phyloP scores from a whole-genome alignment of 2,329 filamentous ascomycete species.

The Nothopassalora personata region DNA sequence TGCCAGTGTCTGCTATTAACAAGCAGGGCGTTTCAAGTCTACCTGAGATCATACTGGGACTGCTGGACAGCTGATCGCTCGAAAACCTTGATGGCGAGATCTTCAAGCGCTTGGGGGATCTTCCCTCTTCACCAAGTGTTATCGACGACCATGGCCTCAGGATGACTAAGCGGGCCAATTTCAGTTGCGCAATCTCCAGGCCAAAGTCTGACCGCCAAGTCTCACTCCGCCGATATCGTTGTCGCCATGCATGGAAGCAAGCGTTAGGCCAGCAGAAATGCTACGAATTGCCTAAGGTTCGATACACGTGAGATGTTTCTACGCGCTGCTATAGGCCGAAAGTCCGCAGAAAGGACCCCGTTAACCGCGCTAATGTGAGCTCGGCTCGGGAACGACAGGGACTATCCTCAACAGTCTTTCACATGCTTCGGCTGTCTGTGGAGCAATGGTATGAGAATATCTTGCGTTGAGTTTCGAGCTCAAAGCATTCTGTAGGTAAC shows the following conservation, averaged over 20 bases:
- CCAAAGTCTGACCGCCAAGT: background rate
- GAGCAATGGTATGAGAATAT: background rate
- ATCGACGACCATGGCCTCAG: background rate
- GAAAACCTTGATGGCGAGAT: background rate
- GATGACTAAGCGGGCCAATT: background rate
- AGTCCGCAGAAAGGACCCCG: background rate
- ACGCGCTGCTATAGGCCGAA: background rate
- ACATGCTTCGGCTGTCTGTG: slow-evolving; percentile 1
- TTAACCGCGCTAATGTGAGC: background rate
- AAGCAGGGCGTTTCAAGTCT: slow-evolving; percentile 76
- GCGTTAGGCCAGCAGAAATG: background rate
- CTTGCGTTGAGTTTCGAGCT: background rate
- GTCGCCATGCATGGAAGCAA: background rate
- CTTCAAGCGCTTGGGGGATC: background rate
- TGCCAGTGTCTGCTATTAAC: slow-evolving; percentile 86
- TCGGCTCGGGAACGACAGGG: background rate
- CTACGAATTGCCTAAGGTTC: background rate
- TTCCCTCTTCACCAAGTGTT: background rate
- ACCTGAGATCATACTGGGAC: slow-evolving; percentile 64
- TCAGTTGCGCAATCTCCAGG: background rate
- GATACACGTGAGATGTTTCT: background rate
- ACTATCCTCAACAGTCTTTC: slow-evolving; percentile 2
- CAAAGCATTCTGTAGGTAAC: background rate
- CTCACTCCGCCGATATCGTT: background rate
- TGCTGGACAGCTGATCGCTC: slow-evolving; percentile 49